These are phyloP conservation scores for Athelia psychrophila DNA, from an alignment of 1,284 basidiomycete species.

Conservation along the genomic window DNA sequence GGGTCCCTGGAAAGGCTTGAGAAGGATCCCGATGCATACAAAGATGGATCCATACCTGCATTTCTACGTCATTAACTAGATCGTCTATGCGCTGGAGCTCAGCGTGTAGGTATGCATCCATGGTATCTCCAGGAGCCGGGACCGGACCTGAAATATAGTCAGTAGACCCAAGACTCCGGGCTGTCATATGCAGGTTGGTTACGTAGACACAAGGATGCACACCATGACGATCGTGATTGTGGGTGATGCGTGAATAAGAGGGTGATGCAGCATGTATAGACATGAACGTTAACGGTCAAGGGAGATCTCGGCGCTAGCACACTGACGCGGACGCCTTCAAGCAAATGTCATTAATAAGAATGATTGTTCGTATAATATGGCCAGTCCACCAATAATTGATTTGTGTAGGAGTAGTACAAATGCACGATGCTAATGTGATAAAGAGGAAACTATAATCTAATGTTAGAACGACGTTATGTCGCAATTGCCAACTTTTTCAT, in stretches of 20 bases:
- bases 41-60: conserved; percentile 39
- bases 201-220: no score
- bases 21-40: background rate
- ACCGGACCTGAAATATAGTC: background rate
- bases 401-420: background rate
- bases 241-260: no score
- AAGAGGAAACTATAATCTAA: background rate
- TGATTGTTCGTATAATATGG: no score
- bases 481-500: conserved; percentile 53
- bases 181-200: no score
- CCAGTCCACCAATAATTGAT: background rate
- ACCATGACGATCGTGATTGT: no score
- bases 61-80: conserved; percentile 61
- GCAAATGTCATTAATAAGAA: no score
- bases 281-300: no score
- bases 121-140: background rate
- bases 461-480: conserved; percentile 7
- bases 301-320: no score
- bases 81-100: conserved; percentile 50
- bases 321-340: no score
- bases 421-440: background rate
- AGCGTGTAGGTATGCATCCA: conserved; percentile 19
- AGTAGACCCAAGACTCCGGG: no score
- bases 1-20: conserved; percentile 30
- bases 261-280: no score